These are phyloP conservation scores for Paecilomyces fulvus DNA, from an alignment of 2,329 filamentous ascomycete genomes.

Conservation along the genomic window DNA sequence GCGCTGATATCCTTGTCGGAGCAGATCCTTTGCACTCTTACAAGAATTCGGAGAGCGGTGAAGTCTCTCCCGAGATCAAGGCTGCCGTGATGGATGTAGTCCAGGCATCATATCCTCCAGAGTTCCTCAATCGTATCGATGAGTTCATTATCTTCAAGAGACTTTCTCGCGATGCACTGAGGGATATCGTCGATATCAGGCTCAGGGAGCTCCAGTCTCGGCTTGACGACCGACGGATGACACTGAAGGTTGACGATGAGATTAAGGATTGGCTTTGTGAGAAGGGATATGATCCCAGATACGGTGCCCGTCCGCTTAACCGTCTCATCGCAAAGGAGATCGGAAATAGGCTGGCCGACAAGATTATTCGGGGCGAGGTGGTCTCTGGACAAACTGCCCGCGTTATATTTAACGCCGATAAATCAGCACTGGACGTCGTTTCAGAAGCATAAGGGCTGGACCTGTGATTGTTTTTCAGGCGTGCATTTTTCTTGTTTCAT, in stretches of 20 bases:
- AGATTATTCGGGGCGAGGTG: slow-evolving; percentile 80
- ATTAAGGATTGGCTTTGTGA: slow-evolving; percentile 83
- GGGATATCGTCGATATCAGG: slow-evolving; percentile 90
- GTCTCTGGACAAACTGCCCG: slow-evolving; percentile 65
- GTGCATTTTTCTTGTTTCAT: slow-evolving; percentile 2
- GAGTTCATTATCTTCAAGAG: slow-evolving; percentile 96
- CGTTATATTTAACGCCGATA: slow-evolving; percentile 59
- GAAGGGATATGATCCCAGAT: slow-evolving; percentile 82
- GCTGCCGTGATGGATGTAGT: slow-evolving; percentile 85
- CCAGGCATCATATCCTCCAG: slow-evolving; percentile 64
- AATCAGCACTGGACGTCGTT: slow-evolving; percentile 48
- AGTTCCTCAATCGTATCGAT: slow-evolving; percentile 94
- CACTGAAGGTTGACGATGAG: slow-evolving; percentile 58
- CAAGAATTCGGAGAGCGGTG: slow-evolving; percentile 54
- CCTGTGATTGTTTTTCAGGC: not conserved
- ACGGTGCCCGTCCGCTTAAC: slow-evolving; percentile 84
- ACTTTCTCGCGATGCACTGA: slow-evolving; percentile 65
- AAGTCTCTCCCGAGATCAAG: slow-evolving; percentile 65
- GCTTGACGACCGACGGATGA: slow-evolving; percentile 78
- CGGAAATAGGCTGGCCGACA: slow-evolving; percentile 78
- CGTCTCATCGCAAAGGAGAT: slow-evolving; percentile 85
- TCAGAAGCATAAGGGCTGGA: slow-evolving; percentile 9
- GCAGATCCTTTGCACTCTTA: slow-evolving; percentile 58
- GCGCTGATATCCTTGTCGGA: slow-evolving; percentile 81
- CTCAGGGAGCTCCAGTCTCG: slow-evolving; percentile 73